Conservation (phyloP, 768 basidiomycete species). For the Chalciporus pseudorubinellus region DNA sequence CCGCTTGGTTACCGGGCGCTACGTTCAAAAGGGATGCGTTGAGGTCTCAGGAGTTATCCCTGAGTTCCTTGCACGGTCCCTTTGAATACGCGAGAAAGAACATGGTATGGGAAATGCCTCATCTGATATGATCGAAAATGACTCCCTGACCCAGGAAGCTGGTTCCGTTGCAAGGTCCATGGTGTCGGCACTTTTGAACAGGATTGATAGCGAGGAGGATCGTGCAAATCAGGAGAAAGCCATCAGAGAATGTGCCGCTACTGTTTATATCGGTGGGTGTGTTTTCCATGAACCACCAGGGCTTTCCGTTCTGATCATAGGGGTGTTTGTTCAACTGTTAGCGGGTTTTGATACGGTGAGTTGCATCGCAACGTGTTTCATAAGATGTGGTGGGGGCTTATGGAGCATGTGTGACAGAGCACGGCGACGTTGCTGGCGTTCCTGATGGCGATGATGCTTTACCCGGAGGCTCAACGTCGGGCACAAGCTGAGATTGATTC, state of each 20-base stretch:
- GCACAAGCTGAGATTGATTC: conserved; percentile 32
- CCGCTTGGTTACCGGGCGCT: conserved; percentile 31
- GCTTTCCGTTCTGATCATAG: neutral
- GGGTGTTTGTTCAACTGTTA: neutral
- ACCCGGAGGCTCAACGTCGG: conserved; percentile 30
- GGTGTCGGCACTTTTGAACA: conserved; percentile 27
- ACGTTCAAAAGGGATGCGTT: conserved; percentile 28
- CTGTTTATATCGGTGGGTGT: conserved; percentile 30
- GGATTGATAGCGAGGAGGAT: conserved; percentile 16
- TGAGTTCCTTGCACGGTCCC: conserved; percentile 22
- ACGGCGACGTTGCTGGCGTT: conserved; percentile 23
- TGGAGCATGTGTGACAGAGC: conserved; percentile 10
- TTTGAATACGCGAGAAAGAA: conserved; percentile 28
- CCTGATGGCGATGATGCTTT: conserved; percentile 29
- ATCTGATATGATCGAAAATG: neutral
- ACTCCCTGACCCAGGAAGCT: conserved; percentile 13
- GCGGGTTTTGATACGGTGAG: conserved; percentile 30
- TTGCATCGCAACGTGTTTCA: neutral
- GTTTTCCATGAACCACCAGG: too few relatives aligned
- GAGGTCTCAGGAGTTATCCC: conserved; percentile 26
- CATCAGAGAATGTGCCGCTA: conserved; percentile 29
- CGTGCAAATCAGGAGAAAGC: conserved; percentile 18
- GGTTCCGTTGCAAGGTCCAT: conserved; percentile 28
- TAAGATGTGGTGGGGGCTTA: neutral
- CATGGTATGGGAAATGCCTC: conserved; percentile 18